These are phyloP conservation scores for Alternaria sp. DNA, from an alignment of 2,329 filamentous ascomycete genomes.

Conservation along the genomic window DNA sequence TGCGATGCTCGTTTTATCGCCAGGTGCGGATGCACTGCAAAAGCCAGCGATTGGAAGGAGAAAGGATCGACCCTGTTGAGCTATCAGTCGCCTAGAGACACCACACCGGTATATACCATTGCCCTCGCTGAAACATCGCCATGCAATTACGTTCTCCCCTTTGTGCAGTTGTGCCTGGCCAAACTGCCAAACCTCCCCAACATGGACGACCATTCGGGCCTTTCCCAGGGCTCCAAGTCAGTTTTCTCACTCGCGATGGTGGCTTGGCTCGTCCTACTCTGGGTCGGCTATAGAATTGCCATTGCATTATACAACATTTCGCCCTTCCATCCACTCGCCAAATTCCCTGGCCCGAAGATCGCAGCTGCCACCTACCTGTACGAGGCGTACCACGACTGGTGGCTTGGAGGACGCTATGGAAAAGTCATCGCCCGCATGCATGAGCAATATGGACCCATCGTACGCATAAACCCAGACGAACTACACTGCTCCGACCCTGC, in stretches of 20 bases:
- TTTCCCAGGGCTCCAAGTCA: constrained; percentile 13
- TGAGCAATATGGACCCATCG: constrained; percentile 36
- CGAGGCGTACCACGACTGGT: constrained; percentile 40
- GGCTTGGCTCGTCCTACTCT: constrained; percentile 20
- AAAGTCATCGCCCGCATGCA: constrained; percentile 45
- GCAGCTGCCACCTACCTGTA: constrained; percentile 36
- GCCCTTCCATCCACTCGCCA: constrained; percentile 30
- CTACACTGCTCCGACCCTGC: constrained; percentile 40
- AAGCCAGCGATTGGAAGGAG: constrained; percentile 3
- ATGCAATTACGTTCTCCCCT: constrained; percentile 3
- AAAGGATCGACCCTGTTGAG: constrained; percentile 7
- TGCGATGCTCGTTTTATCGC: not conserved
- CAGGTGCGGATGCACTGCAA: constrained; percentile 1
- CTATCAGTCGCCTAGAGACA: not conserved
- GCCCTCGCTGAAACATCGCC: constrained; percentile 14
- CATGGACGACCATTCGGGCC: constrained; percentile 26
- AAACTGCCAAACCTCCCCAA: constrained; percentile 5
- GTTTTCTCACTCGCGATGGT: constrained; percentile 20
- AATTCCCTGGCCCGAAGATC: constrained; percentile 40
- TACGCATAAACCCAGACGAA: constrained; percentile 43
- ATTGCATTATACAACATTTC: constrained; percentile 34
- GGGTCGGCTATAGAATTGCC: constrained; percentile 25
- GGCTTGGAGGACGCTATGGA: constrained; percentile 40
- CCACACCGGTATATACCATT: constrained; percentile 18
- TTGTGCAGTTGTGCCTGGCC: constrained; percentile 12